These are phyloP conservation scores for Coemansia sp. DNA, from an alignment of 192 early-diverging fungal genomes.

Conservation along the genomic window DNA sequence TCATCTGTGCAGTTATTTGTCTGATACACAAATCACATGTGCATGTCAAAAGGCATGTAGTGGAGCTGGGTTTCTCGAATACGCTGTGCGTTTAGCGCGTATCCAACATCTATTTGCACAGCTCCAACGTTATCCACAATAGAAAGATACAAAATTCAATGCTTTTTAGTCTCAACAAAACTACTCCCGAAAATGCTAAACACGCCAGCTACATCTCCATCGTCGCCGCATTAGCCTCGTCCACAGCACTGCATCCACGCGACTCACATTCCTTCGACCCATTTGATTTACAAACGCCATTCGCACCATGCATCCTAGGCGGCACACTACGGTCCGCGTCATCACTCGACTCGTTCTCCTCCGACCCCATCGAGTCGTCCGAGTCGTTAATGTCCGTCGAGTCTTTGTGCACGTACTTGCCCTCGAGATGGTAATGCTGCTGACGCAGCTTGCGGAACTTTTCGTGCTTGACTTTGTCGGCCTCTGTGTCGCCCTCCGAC, in stretches of 20 bases:
- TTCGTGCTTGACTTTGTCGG: slow-evolving; percentile 59
- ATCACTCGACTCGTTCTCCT: slow-evolving; percentile 15
- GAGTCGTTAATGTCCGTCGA: slow-evolving; percentile 54
- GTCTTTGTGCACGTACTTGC: slow-evolving; percentile 46
- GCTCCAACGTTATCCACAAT: no score
- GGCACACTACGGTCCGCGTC: slow-evolving; percentile 6
- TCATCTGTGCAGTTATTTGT: no score
- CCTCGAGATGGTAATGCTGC: slow-evolving; percentile 76
- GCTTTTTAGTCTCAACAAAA: background rate
- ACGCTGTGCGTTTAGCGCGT: no score
- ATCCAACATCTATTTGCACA: no score
- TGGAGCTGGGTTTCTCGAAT: no score
- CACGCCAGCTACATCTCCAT: slow-evolving; percentile 19
- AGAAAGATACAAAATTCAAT: background rate
- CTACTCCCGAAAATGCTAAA: background rate
- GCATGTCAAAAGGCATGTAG: no score
- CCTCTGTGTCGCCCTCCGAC: slow-evolving; percentile 24
- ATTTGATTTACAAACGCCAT: background rate
- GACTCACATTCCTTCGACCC: background rate
- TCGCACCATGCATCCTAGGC: background rate
- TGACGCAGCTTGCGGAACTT: slow-evolving; percentile 75
- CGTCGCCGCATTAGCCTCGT: slow-evolving; percentile 22
- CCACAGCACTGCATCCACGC: slow-evolving; percentile 1
- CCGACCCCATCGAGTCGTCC: slow-evolving; percentile 54
- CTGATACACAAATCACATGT: no score